A percentile compares a stretch with the other conserved stretches of the same genome.
These are phyloP conservation scores for Venturia oleaginea DNA, from an alignment of 2,329 filamentous ascomycete genomes.

Conservation along the genomic window DNA sequence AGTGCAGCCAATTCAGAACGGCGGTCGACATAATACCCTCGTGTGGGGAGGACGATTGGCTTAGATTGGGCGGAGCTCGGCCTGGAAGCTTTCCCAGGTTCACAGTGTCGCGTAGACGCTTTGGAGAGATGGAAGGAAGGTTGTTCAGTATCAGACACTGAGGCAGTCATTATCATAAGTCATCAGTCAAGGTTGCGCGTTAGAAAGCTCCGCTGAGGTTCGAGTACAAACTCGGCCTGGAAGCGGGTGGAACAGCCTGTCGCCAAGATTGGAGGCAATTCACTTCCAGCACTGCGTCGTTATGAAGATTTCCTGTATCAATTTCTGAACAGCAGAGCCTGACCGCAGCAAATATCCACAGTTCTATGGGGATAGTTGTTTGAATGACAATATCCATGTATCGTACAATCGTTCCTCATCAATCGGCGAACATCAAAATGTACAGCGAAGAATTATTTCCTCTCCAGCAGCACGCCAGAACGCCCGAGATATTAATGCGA, in stretches of 20 bases:
- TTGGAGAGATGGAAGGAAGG: neutral
- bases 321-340: neutral
- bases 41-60: neutral
- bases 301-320: neutral
- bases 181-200: neutral
- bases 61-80: neutral
- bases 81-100: neutral
- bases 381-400: neutral
- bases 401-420: slow-evolving; percentile 1
- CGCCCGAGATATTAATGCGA: neutral
- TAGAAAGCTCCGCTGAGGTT: neutral
- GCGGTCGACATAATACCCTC: neutral
- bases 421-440: neutral
- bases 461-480: neutral
- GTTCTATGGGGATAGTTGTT: neutral
- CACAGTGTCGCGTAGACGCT: neutral
- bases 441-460: neutral
- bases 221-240: neutral
- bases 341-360: neutral
- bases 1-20: slow-evolving; percentile 91
- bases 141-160: neutral
- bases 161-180: neutral
- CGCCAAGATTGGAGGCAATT: neutral
- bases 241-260: neutral
- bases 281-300: neutral